Base-by-base conservation (phyloP, 2,329 filamentous ascomycete species). In the Alternaria panax region DNA sequence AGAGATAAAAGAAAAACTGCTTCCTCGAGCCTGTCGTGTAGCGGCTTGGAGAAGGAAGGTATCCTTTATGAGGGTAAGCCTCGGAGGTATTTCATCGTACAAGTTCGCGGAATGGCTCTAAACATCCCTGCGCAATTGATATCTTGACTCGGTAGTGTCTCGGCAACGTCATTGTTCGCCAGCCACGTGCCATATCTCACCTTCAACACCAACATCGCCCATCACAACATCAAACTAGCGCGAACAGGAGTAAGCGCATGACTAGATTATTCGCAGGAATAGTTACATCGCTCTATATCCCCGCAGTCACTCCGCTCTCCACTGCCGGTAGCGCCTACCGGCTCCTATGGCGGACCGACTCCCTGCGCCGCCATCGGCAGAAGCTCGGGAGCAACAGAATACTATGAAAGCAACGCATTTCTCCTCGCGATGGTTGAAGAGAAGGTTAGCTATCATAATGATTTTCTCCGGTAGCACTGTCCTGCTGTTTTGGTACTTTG, bases 401-500 rank as follows among this genome's bases (percentile, higher is more conserved):
- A 45, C 48, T 57, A 57, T 51, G 30, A 59, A 54, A 48, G 59
- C 45, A 27, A 56, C 32, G 38, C 43, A 32, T 36, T 65, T 62
- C 42, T 56, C 69, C 45, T 34, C 41, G 20, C 56, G 62, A 50
- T 70, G 65, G 62, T 50, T 68, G 32, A 66, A 64, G 56, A 57
- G 60, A 42, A 60, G 65, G 28, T 34, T 68, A 36, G 38, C 56
- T 7, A 41, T 65, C 32, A 64, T 67, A 47, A 68, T 68, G 59
- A 59, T 70, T 42, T 73, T 72, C 28, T 51, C 64, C 22, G 47
- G 53, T 20, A 69, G 63, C 16, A 60, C 60, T 28, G 58, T 66
- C 20, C 38, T 72, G 28, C 52, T 73, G 14, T 70, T 70, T 38
- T 69, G 64, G 62, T 64, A 66, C 18, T 71, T 67, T 57, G 68